Evolutionary conservation across 2,329 filamentous ascomycete species (phyloP).

Genomic region (Xylariaceae sp.): DNA sequence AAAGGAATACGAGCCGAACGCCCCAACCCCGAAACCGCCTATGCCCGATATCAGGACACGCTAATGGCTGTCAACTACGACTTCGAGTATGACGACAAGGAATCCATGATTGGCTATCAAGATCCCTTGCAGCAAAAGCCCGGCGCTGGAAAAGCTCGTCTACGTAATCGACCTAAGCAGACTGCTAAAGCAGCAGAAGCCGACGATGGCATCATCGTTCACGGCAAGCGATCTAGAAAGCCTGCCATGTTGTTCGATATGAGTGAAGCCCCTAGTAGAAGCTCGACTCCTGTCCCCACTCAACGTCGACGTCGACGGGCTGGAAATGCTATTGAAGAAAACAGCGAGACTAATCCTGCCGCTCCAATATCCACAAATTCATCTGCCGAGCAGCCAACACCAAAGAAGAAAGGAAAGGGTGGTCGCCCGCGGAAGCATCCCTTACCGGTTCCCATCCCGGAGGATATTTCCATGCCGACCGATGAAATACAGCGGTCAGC

Average conservation of each 20-base stretch:
- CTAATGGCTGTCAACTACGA: slow-evolving; percentile 66
- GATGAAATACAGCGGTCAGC: slow-evolving; percentile 25
- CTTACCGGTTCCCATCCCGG: slow-evolving; percentile 32
- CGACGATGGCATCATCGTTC: slow-evolving; percentile 52
- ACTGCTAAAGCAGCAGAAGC: slow-evolving; percentile 66
- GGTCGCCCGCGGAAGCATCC: slow-evolving; percentile 42
- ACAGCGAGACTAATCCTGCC: slow-evolving; percentile 24
- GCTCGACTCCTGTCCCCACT: slow-evolving; percentile 54
- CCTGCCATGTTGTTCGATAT: slow-evolving; percentile 59
- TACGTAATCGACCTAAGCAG: slow-evolving; percentile 63
- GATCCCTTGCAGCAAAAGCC: slow-evolving; percentile 64
- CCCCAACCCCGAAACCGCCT: slow-evolving; percentile 51
- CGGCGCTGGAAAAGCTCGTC: slow-evolving; percentile 59
- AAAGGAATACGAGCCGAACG: slow-evolving; percentile 59
- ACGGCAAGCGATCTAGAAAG: slow-evolving; percentile 61
- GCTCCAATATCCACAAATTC: slow-evolving; percentile 21
- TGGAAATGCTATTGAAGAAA: slow-evolving; percentile 35
- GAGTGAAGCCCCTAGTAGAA: slow-evolving; percentile 57
- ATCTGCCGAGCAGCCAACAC: slow-evolving; percentile 32
- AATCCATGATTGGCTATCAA: slow-evolving; percentile 64
- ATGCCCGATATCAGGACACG: slow-evolving; percentile 58
- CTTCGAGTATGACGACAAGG: slow-evolving; percentile 66
- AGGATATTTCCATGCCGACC: slow-evolving; percentile 27
- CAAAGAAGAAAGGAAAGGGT: slow-evolving; percentile 42
- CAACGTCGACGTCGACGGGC: slow-evolving; percentile 38